Conservation (phyloP, 208 protist genomes). For the Herpetomonas samuelpessoai region DNA sequence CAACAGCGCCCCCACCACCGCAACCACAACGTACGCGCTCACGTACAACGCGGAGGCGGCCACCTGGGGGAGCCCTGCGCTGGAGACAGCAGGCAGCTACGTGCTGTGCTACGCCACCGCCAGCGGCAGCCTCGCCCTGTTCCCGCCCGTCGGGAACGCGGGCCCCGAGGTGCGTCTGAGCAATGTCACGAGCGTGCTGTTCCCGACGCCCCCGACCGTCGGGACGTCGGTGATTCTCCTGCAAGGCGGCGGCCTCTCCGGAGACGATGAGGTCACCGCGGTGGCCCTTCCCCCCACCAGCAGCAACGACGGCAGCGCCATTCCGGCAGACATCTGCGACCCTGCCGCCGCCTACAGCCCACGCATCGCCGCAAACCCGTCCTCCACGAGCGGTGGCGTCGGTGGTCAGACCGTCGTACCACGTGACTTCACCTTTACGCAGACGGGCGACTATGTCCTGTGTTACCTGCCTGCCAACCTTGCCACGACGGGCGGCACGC, state of each 20-base stretch:
- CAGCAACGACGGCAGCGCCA: not conserved
- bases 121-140: conserved; percentile 34
- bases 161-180: conserved; percentile 59
- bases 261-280: conserved; percentile 49
- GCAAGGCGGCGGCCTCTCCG: conserved; percentile 63
- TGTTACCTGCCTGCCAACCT: conserved; percentile 54
- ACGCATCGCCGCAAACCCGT: conserved; percentile 27
- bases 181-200: conserved; percentile 32
- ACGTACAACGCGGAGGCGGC: conserved; percentile 18
- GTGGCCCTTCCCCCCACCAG: conserved; percentile 35
- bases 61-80: conserved; percentile 20
- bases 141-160: conserved; percentile 38
- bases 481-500: conserved; percentile 11
- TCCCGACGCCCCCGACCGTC: conserved; percentile 21
- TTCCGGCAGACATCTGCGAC: conserved; percentile 76
- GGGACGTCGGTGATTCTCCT: conserved; percentile 33
- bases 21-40: conserved; percentile 19
- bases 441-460: conserved; percentile 58
- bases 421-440: conserved; percentile 36
- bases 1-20: conserved; percentile 3
- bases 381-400: conserved; percentile 12
- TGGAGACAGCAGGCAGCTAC: conserved; percentile 29
- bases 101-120: conserved; percentile 61
- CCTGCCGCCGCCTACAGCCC: conserved; percentile 45
- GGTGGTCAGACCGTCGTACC: conserved; percentile 25